A percentile compares a stretch with the other conserved stretches of the same genome.
These are phyloP conservation scores for Dryas octopetala DNA, from an alignment of 306 rosid genomes.

Conservation along the genomic window DNA sequence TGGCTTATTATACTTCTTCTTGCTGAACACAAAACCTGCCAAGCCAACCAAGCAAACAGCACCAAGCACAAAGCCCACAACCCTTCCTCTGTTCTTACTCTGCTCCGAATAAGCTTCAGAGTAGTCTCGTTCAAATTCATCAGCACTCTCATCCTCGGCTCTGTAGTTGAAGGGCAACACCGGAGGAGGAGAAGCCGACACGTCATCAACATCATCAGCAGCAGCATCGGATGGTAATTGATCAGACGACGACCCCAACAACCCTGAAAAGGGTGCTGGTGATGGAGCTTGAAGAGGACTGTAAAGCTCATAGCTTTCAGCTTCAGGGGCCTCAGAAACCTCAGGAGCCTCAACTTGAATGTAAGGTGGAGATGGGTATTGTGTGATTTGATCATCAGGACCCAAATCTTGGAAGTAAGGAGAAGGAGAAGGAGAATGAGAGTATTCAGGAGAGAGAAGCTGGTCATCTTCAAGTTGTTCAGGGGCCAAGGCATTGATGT, in stretches of 20 bases:
- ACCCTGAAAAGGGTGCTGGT: neutral
- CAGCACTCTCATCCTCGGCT: constrained; percentile 26
- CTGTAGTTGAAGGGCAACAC: constrained; percentile 19
- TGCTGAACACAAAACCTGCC: constrained; percentile 31
- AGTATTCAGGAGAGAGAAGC: constrained; percentile 3
- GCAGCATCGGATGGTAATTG: neutral
- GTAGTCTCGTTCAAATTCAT: neutral
- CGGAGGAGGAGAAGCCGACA: neutral
- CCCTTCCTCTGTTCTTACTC: neutral
- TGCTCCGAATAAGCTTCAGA: neutral
- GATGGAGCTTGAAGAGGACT: constrained; percentile 15
- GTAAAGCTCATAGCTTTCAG: neutral
- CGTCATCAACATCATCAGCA: neutral
- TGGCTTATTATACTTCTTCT: constrained; percentile 3
- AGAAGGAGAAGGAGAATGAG: constrained; percentile 14
- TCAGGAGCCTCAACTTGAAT: constrained; percentile 17
- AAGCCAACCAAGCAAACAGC: constrained; percentile 36
- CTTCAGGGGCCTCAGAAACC: neutral
- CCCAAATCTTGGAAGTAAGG: neutral
- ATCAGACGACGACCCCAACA: neutral
- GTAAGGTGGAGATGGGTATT: constrained; percentile 6
- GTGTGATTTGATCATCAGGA: neutral
- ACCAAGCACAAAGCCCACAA: constrained; percentile 10
- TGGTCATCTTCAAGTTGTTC: neutral
- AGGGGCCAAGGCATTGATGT: constrained; percentile 5